phyloP scores from a whole-genome alignment of 371 early-diverging fungal genomes.

The Mucor plumbeus region DNA sequence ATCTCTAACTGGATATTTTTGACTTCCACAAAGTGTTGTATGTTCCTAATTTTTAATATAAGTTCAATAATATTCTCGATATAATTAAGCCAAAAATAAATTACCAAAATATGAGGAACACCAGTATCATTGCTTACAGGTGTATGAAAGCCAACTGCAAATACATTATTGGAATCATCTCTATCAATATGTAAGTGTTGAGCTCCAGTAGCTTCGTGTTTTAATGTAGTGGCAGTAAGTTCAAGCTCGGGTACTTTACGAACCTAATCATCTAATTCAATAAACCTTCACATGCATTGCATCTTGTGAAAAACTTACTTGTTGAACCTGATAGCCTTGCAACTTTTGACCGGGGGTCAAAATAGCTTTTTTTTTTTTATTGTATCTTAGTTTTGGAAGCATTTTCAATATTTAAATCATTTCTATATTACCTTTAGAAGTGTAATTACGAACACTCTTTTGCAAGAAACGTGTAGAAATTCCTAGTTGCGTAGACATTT shows the following conservation, averaged over 20 bases:
- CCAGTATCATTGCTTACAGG: conserved; percentile 85
- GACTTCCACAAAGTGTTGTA: conserved; percentile 90
- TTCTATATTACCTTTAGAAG: conserved; percentile 18
- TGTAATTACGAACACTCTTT: conserved; percentile 15
- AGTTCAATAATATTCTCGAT: too few species aligned
- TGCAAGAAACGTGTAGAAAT: conserved; percentile 18
- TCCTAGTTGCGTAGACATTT: conserved; percentile 25
- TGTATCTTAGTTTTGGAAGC: not conserved
- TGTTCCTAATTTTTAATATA: conserved; percentile 69
- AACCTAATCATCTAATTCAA: conserved; percentile 28
- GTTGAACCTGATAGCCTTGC: conserved; percentile 37
- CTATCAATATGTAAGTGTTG: conserved; percentile 86
- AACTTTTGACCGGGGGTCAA: conserved; percentile 38
- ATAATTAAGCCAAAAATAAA: too few species aligned
- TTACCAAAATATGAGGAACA: conserved; percentile 89
- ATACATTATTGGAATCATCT: conserved; percentile 91
- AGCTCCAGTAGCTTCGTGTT: conserved; percentile 84
- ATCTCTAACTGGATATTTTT: conserved; percentile 90
- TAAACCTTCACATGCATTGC: not conserved
- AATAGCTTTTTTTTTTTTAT: conserved; percentile 16
- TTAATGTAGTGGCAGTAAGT: conserved; percentile 67
- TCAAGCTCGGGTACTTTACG: conserved; percentile 69
- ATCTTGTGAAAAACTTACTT: conserved; percentile 10
- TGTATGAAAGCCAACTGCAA: conserved; percentile 91
- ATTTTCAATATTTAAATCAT: not conserved